These are phyloP conservation scores for Barnettozyma salicaria DNA, from an alignment of 805 yeast genomes.

Conservation along the genomic window DNA sequence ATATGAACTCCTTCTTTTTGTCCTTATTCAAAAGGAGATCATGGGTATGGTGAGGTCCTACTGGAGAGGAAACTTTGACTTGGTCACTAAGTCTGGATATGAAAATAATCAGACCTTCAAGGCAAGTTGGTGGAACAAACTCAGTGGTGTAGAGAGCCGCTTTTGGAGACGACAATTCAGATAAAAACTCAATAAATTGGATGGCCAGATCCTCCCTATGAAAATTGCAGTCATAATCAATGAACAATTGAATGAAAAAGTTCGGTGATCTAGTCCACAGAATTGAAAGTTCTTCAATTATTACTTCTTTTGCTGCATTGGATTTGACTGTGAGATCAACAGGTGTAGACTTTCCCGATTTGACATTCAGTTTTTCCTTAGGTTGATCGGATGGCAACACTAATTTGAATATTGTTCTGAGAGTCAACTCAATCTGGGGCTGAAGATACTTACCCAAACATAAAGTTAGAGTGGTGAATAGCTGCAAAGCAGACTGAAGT, in stretches of 20 bases:
- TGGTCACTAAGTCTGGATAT: constrained; percentile 54
- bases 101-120: constrained; percentile 77
- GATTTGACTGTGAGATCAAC: constrained; percentile 25
- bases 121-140: constrained; percentile 86
- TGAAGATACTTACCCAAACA: constrained; percentile 62
- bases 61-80: constrained; percentile 25
- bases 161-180: constrained; percentile 79
- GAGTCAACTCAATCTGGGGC: constrained; percentile 73
- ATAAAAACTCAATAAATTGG: constrained; percentile 60
- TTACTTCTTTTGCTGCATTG: constrained; percentile 58
- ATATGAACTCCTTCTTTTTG: constrained; percentile 67
- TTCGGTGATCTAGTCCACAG: constrained; percentile 77
- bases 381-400: constrained; percentile 35
- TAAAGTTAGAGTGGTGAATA: constrained; percentile 66
- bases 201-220: constrained; percentile 75
- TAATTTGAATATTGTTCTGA: constrained; percentile 56
- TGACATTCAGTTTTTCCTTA: constrained; percentile 11
- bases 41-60: constrained; percentile 15
- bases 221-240: constrained; percentile 85
- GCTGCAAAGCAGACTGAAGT: constrained; percentile 67
- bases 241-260: constrained; percentile 70
- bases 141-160: constrained; percentile 74
- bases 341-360: constrained; percentile 29
- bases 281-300: constrained; percentile 78
- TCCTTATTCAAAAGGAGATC: constrained; percentile 29